Base-by-base conservation (phyloP, 2,329 filamentous ascomycete species). In the Aspergillus sp. region DNA sequence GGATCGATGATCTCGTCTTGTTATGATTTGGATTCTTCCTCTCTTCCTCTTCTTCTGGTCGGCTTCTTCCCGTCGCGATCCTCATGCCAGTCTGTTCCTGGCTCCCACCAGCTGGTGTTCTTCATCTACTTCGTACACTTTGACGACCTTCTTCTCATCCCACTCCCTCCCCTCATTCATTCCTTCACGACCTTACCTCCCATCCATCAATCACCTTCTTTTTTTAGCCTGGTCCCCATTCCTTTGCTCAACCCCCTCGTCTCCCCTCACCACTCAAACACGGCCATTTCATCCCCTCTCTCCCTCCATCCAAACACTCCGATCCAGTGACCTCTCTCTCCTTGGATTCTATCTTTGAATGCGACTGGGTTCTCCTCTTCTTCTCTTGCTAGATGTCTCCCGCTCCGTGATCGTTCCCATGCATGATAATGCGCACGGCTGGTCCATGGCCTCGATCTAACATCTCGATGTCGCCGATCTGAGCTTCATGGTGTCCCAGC, bases 361-460 rank as follows among this genome's bases (percentile, higher is more conserved):
- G 49, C 34, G 42, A 38, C 17, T 42, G 14, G 23, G 5, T 34
- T 34, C 11, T 40, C 19, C 40, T 34, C 44, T 56, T 41, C 40
- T 31, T 53, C 21, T 49, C 45, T 42, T 53, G 49, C 43, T 53
- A 55, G 42, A 61, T 58, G 56, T 60, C 34, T 53, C 56, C 47
- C 52, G 54, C 56, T 48, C 40, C 40, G 16, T 21, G 19, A 19
- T 51, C 47, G 48, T 58, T 47, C 52, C 61, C 54, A 55, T 61
- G 60, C 57, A 60, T 58, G 52, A 63, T 52, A 58, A 62, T 64
- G 63, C 60, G 62, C 59, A 69, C 69, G 65, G 64, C 62, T 67
- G 65, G 63, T 66, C 61, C 63, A 58, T 62, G 64, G 55, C 63
- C 61, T 62, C 52, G 56, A 58, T 59, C 16, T 38, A 38, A 20